phyloP scores from a whole-genome alignment of 208 protist genomes.

The Kentomonas sorsogonicus region DNA sequence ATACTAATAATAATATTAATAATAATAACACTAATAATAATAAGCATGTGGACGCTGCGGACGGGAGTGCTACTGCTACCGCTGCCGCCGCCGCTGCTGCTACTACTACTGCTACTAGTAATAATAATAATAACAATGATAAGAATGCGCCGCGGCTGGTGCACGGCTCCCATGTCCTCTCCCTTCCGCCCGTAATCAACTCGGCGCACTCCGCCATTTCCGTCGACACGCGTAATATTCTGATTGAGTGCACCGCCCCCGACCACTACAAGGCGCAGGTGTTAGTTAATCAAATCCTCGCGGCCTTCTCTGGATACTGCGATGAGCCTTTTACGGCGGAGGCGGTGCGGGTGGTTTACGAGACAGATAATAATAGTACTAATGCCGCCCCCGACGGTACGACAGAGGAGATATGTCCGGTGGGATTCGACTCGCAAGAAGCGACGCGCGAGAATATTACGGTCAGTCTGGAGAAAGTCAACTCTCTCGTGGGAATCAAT shows the following conservation, averaged over 20 bases:
- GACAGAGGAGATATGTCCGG: conserved; percentile 54
- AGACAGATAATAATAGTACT: no score
- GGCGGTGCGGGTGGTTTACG: conserved; percentile 80
- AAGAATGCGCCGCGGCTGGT: no score
- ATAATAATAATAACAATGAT: no score
- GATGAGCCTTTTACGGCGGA: conserved; percentile 85
- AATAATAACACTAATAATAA: no score
- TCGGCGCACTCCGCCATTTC: conserved; percentile 96
- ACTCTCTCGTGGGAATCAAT: conserved; percentile 87
- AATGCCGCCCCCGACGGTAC: conserved; percentile 59
- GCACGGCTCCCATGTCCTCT: conserved; percentile 89
- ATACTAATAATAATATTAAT: no score
- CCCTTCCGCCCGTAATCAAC: conserved; percentile 99
- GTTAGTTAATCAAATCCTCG: conserved; percentile 95
- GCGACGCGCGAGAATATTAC: no score
- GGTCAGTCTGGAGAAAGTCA: conserved; percentile 68
- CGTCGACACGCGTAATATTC: conserved; percentile 96
- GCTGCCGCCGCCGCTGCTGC: no score
- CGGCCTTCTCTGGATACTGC: conserved; percentile 95
- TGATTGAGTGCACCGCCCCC: conserved; percentile 99
- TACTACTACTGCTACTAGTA: no score
- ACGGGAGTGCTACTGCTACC: no score
- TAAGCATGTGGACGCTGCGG: no score
- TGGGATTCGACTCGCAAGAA: conserved; percentile 40
- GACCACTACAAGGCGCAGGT: conserved; percentile 96